Conservation (phyloP, 148 eudicot species). For the Talinum fruticosum region DNA sequence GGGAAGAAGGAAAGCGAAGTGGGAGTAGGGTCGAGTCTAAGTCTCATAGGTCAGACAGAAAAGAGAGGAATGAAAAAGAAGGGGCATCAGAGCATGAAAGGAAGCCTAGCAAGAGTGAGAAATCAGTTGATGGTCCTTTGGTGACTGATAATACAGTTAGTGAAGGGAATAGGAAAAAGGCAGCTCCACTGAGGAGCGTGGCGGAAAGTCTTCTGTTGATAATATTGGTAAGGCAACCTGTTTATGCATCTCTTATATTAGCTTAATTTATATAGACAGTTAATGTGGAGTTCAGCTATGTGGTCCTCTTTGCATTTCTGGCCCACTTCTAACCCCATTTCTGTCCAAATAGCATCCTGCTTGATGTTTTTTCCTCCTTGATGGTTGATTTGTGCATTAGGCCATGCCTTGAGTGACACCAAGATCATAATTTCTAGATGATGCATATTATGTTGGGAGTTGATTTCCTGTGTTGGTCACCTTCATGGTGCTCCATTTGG, state of each 20-base stretch:
- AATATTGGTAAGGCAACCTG: constrained; percentile 68
- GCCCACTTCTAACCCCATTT: too few species aligned
- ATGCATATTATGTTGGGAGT: not conserved
- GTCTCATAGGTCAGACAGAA: constrained; percentile 70
- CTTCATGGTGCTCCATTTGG: not conserved
- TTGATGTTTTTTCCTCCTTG: too few species aligned
- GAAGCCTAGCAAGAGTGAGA: constrained; percentile 42
- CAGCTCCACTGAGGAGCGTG: constrained; percentile 46
- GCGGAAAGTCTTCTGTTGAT: constrained; percentile 46
- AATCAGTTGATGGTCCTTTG: constrained; percentile 34
- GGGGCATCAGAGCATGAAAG: constrained; percentile 51
- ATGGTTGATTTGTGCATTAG: too few species aligned
- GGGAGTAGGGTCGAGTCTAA: constrained; percentile 52
- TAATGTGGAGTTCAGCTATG: too few species aligned
- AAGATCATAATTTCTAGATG: too few species aligned
- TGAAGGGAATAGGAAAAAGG: constrained; percentile 43
- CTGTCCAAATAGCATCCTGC: not conserved
- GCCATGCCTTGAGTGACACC: too few species aligned
- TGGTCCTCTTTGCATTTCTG: not conserved
- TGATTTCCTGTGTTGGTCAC: not conserved
- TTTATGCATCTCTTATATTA: constrained; percentile 8
- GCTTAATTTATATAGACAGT: not conserved
- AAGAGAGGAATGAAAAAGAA: constrained; percentile 71
- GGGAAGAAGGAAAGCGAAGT: constrained; percentile 53
- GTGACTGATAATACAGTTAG: constrained; percentile 29